Evolutionary conservation across 768 basidiomycete genomes (phyloP), one percentile per base, ranked within the genome.

Genomic region (Kwoniella botswanensis): DNA sequence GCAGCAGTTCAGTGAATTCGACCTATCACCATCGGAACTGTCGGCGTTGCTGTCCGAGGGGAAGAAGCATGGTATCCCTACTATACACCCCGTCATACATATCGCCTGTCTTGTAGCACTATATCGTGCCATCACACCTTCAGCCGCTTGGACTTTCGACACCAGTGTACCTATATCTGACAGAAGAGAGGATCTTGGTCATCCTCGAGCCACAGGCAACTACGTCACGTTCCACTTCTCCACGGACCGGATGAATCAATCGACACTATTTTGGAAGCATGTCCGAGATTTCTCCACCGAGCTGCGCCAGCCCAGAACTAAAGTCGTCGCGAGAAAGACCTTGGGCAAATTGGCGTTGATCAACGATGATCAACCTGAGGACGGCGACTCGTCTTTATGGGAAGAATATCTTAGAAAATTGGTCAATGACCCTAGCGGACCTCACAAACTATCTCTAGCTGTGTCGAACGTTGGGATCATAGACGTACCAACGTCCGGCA

Each of bases 191-290:
- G 24, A 15, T 21, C 22, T 57, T 17, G 59, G 67, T 15, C 67
- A 68, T 63, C 67, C 67, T 11, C 58, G 60, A 18, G 60, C 67
- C 10, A 62, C 67, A 17, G 67, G 67, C n/a, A 68, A 68, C n/a
- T 68, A 68, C n/a, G 67, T 68, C 29, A 61, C 56, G 0, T 68
- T 68, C 60, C 67, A 68, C 52, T 44, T 61, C 29, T 61, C 67
- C 12, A 61, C 67, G 2, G 67, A 68, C 52, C 29, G 26, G 13
- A 50, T 68, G 41, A 21, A 54, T 11, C 26, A 17, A 3, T 35
- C 46, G 7, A 63, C 58, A 7, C 2, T 12, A 13, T 62, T 68
- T 18, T 68, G 67, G 67, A 53, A 61, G 10, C 67, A 68, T 7
- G 60, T 46, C 9, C 24, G 67, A 35, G 58, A 21, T 4, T 68